Conservation (phyloP, 371 early-diverging fungal species). For the Actinomortierella wolfii region DNA sequence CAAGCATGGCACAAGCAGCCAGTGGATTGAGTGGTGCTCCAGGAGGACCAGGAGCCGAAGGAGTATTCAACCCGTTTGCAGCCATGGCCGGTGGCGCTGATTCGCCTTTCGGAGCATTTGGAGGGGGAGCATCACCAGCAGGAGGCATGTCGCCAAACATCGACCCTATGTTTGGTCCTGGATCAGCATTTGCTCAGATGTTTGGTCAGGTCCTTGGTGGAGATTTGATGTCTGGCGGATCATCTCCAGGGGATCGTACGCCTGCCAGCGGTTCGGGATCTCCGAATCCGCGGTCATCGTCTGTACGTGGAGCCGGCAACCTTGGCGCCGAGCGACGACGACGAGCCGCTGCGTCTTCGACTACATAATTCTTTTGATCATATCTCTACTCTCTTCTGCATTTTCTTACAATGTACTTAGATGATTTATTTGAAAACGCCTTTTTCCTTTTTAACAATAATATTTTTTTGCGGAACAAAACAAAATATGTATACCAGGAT, state of each 20-base stretch:
- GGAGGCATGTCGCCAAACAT: constrained; percentile 12
- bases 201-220: constrained; percentile 34
- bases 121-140: constrained; percentile 23
- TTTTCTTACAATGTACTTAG: not conserved
- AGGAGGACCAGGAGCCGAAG: too few relatives aligned
- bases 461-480: not conserved
- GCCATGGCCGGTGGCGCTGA: constrained; percentile 31
- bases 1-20: constrained; percentile 27
- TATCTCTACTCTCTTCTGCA: too few relatives aligned
- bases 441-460: not conserved
- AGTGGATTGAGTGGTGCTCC: too few relatives aligned
- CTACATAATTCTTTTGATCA: not conserved
- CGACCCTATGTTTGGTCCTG: constrained; percentile 37
- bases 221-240: constrained; percentile 14
- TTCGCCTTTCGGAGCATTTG: not conserved
- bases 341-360: constrained; percentile 12
- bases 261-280: not conserved
- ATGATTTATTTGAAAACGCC: not conserved
- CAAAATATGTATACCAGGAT: too few relatives aligned
- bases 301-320: constrained; percentile 38
- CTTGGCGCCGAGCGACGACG: constrained; percentile 34
- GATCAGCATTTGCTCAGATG: constrained; percentile 36
- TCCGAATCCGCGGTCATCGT: constrained; percentile 31
- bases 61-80: too few relatives aligned
- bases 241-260: constrained; percentile 4